Conservation (phyloP, 805 yeast genomes). For the Starmerella tilneyi region DNA sequence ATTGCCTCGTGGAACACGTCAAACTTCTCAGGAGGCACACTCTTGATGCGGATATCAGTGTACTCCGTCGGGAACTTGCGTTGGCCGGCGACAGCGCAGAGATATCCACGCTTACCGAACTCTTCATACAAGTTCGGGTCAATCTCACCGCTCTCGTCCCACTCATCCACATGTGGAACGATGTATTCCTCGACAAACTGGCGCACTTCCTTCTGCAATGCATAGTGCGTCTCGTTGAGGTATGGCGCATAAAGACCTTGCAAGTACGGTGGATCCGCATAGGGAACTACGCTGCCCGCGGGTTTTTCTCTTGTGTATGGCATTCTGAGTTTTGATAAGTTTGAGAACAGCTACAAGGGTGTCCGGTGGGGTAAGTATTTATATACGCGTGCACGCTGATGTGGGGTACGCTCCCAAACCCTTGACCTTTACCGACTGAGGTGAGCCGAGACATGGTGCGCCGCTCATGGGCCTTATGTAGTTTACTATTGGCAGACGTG, state of each 20-base stretch:
- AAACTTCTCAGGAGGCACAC: slow-evolving; percentile 33
- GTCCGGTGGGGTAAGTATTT: neutral
- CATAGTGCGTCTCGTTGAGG: slow-evolving; percentile 35
- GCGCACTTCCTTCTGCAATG: slow-evolving; percentile 35
- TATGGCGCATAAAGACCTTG: slow-evolving; percentile 35
- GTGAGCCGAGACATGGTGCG: neutral
- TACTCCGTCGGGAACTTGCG: slow-evolving; percentile 32
- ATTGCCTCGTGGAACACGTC: slow-evolving; percentile 36
- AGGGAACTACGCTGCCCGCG: slow-evolving; percentile 29
- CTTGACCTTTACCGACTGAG: neutral
- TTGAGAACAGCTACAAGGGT: neutral
- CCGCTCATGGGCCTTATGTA: neutral
- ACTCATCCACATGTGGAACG: slow-evolving; percentile 36
- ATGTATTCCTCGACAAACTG: slow-evolving; percentile 33
- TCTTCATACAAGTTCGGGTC: slow-evolving; percentile 30
- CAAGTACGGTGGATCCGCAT: slow-evolving; percentile 35
- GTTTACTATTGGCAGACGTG: neutral
- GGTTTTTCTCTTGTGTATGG: neutral
- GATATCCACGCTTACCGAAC: slow-evolving; percentile 35
- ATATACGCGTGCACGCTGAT: neutral
- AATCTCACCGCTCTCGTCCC: slow-evolving; percentile 35
- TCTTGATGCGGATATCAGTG: slow-evolving; percentile 30
- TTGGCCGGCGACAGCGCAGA: slow-evolving; percentile 34
- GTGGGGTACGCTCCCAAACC: neutral
- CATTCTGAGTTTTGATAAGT: neutral